Percentiles rank a stretch among this genome's conserved stretches.
These are phyloP conservation scores for Cokeromyces recurvatus DNA, from an alignment of 371 early-diverging fungal species.

Conservation along the genomic window DNA sequence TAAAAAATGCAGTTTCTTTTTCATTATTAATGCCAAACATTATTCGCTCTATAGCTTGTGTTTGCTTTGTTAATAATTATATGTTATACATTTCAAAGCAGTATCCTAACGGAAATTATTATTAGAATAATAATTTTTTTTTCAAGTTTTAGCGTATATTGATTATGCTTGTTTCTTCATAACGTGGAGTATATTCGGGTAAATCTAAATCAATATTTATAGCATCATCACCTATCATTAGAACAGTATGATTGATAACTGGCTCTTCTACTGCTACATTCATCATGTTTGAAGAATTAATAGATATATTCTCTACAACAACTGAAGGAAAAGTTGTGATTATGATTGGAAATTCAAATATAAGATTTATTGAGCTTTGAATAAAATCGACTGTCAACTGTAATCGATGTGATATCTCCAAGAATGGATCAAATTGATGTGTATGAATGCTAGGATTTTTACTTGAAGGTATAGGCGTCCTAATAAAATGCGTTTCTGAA, in stretches of 20 bases:
- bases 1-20: no score
- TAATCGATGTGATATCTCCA: conserved; percentile 37
- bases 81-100: no score
- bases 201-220: conserved; percentile 37
- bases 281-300: no score
- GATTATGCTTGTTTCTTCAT: conserved; percentile 27
- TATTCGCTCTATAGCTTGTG: no score
- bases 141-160: no score
- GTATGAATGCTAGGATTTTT: conserved; percentile 25
- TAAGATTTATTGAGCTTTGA: conserved; percentile 11
- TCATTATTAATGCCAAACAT: no score
- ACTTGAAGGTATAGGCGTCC: conserved; percentile 25
- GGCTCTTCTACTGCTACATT: no score
- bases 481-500: conserved; percentile 41
- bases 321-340: conserved; percentile 36
- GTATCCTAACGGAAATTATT: no score
- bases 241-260: background rate
- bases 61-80: no score
- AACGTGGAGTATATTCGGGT: conserved; percentile 46
- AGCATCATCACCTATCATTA: conserved; percentile 32
- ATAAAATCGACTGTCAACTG: conserved; percentile 32
- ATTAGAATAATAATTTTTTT: no score
- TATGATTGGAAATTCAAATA: conserved; percentile 38
- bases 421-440: conserved; percentile 37
- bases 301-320: conserved; percentile 7